A percentile compares a stretch with the other conserved stretches of the same genome.
Conservation (phyloP, 1,139 yeast genomes). For the Suhomyces bribrorum region DNA sequence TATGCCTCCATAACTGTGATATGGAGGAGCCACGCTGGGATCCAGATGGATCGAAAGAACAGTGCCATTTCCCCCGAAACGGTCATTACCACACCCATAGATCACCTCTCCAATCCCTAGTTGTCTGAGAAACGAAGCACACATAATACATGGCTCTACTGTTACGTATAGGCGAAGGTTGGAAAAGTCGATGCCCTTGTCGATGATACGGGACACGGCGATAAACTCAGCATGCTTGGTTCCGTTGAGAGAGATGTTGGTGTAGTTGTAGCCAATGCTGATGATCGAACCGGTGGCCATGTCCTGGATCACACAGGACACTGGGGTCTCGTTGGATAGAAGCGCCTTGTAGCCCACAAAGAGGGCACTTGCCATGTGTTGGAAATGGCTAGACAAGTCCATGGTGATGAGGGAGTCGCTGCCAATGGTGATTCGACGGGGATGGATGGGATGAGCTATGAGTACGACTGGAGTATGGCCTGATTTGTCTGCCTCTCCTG, state of each 20-base stretch:
- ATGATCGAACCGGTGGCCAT: constrained; percentile 49
- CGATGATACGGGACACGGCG: constrained; percentile 37
- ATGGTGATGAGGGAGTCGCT: background rate
- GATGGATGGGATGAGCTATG: background rate
- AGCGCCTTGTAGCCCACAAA: constrained; percentile 47
- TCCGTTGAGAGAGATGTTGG: constrained; percentile 83
- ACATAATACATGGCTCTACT: constrained; percentile 98
- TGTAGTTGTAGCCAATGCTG: constrained; percentile 84
- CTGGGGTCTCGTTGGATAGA: constrained; percentile 69
- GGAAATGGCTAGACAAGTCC: constrained; percentile 33
- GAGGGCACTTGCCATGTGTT: constrained; percentile 38
- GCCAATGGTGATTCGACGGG: background rate
- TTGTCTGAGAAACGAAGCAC: constrained; percentile 90
- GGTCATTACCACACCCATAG: constrained; percentile 91
- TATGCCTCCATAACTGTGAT: constrained; percentile 73
- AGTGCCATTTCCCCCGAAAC: constrained; percentile 97
- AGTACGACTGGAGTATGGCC: background rate
- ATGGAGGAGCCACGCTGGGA: constrained; percentile 38
- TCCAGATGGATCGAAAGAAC: constrained; percentile 67
- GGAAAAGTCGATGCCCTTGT: constrained; percentile 49
- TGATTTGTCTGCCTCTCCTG: too few species aligned
- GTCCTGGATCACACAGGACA: constrained; percentile 64
- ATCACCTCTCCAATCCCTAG: constrained; percentile 70
- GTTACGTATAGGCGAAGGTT: constrained; percentile 77
- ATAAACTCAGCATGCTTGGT: constrained; percentile 91